Base-by-base conservation (phyloP, 768 basidiomycete genomes). In the Amanita jacksonii region DNA sequence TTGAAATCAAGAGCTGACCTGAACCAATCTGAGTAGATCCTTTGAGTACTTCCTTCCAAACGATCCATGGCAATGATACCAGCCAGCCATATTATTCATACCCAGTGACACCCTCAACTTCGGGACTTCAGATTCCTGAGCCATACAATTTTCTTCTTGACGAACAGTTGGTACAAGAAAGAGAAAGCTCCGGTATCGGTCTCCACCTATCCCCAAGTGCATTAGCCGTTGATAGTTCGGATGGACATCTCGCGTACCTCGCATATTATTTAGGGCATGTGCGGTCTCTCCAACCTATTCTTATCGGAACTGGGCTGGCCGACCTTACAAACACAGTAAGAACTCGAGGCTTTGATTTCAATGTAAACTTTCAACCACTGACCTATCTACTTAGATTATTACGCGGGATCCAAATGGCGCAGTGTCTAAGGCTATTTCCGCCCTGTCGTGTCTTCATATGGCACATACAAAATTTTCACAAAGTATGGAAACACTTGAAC, bases 181-280 rank as follows among this genome's bases (percentile, higher is more conserved):
- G 59, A 22, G 52, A 55, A 41, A 40, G 49, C 8, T 73, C 65
- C 45, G 66, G 65, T 5, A 61, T 57, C 22, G 51, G 62, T 37
- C 25, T 63, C 19, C 56, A n/a, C n/a, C n/a, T n/a, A n/a, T n/a
- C 57, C 38, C 50, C 51, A 10, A 57, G 55, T 18, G 13, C 44
- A 22, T 31, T 45, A 23, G 28, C 44, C 24, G 12, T 38, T 4
- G 34, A 38, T 16, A 24, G 27, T 18, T 41, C 38, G n/a, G 15
- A 38, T 16, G 28, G 28, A n/a, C 34, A 73, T 31, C 73, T 77
- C 43, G 73, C 78, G 28, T 73, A 79, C 49, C 74, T 85, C 41
- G 63, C 78, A 52, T 83, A 86, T 60, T 88, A 86, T 60, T 86
- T 89, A 57, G 73, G 76, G 41, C 70, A 80, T 48, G 79, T 87